phyloP scores from a whole-genome alignment of 371 early-diverging fungal genomes.

The Phascolomyces articulosus region DNA sequence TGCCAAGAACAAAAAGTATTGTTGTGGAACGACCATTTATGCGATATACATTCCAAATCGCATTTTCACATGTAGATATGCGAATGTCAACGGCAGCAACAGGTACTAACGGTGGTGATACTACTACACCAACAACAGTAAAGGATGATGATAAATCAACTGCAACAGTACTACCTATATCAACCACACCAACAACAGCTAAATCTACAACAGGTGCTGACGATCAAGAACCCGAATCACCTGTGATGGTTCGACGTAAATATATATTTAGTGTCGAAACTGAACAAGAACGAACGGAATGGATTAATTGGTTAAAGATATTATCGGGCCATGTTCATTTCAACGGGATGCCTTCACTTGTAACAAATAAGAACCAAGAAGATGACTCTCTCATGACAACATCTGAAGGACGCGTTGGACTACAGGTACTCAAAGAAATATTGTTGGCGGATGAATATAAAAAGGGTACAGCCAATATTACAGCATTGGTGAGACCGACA shows the following conservation, averaged over 20 bases:
- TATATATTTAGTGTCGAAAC: slow-evolving; percentile 64
- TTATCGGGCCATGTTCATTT: slow-evolving; percentile 35
- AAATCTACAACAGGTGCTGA: neutral
- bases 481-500: slow-evolving; percentile 18
- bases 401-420: slow-evolving; percentile 47
- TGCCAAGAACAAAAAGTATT: slow-evolving; percentile 63
- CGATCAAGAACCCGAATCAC: slow-evolving; percentile 5
- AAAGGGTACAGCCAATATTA: slow-evolving; percentile 28
- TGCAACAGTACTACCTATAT: neutral
- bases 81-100: slow-evolving; percentile 15
- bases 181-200: neutral
- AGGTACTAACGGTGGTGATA: neutral
- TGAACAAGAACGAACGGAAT: slow-evolving; percentile 48
- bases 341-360: slow-evolving; percentile 29
- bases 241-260: slow-evolving; percentile 45
- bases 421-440: slow-evolving; percentile 61
- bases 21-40: slow-evolving; percentile 72
- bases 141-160: neutral
- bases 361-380: slow-evolving; percentile 27
- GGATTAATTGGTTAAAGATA: slow-evolving; percentile 41
- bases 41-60: slow-evolving; percentile 70
- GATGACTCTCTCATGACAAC: neutral
- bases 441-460: slow-evolving; percentile 59
- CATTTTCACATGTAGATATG: slow-evolving; percentile 43
- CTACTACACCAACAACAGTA: neutral